Conservation (phyloP, 345 rosid species). For the Euphorbia pulcherrima region DNA sequence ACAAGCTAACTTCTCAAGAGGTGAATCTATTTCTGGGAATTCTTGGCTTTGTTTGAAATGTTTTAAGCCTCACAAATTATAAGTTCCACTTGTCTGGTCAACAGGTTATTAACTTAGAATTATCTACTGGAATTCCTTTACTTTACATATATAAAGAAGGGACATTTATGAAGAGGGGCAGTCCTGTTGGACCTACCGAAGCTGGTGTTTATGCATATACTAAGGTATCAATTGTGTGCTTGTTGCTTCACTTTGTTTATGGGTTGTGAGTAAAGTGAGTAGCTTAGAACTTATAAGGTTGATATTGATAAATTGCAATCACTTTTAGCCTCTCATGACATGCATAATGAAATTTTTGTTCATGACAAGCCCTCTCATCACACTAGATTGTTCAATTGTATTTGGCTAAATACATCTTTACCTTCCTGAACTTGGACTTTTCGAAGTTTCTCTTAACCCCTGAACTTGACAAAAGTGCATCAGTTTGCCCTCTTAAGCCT, state of each 20-base stretch:
- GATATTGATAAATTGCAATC: background rate
- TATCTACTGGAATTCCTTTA: slow-evolving; percentile 89
- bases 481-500: no score
- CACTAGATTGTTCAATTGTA: no score
- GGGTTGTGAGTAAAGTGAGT: background rate
- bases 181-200: slow-evolving; percentile 82
- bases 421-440: no score
- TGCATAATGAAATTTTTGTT: background rate
- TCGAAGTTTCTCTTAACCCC: no score
- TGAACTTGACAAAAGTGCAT: no score
- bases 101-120: slow-evolving; percentile 74
- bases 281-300: background rate
- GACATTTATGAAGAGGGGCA: slow-evolving; percentile 79
- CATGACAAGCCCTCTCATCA: no score
- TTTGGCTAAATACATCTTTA: no score
- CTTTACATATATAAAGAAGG: slow-evolving; percentile 88
- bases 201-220: slow-evolving; percentile 97
- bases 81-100: background rate
- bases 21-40: slow-evolving; percentile 29
- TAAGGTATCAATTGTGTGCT: slow-evolving; percentile 37
- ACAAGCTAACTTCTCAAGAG: slow-evolving; percentile 88
- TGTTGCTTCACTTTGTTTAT: background rate
- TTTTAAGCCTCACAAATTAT: background rate
- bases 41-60: background rate
- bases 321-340: background rate